Percentiles rank a stretch among this genome's conserved stretches.
Evolutionary conservation across 2,329 filamentous ascomycete species (phyloP).

Genomic region (Daldinia eschscholtzii): DNA sequence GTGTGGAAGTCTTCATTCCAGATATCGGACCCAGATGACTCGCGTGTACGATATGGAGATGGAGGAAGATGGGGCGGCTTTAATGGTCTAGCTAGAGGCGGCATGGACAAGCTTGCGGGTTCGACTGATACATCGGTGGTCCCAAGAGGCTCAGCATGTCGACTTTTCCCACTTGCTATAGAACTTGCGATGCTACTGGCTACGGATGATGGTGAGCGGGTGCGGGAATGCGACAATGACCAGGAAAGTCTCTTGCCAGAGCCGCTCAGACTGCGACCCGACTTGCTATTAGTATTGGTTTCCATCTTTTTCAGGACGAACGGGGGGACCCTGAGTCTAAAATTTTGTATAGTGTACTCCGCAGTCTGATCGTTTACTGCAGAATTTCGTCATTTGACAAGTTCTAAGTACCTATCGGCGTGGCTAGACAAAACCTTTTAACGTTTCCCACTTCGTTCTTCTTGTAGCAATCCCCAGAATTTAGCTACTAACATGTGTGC

Average conservation of each 20-base stretch:
- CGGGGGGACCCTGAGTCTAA: conserved; percentile 15
- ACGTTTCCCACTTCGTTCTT: conserved; percentile 15
- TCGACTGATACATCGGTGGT: conserved; percentile 69
- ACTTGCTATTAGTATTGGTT: conserved; percentile 29
- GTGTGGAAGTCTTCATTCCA: conserved; percentile 56
- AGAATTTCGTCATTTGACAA: conserved; percentile 36
- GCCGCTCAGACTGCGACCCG: conserved; percentile 30
- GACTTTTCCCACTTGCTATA: conserved; percentile 64
- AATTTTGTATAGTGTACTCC: conserved; percentile 26
- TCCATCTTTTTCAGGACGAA: conserved; percentile 27
- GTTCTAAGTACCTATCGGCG: conserved; percentile 21
- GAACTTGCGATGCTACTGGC: conserved; percentile 50
- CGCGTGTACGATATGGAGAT: conserved; percentile 58
- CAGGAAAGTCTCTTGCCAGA: conserved; percentile 44
- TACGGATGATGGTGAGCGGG: conserved; percentile 58
- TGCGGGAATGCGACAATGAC: conserved; percentile 53
- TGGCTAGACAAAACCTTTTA: conserved; percentile 20
- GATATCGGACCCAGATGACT: conserved; percentile 58
- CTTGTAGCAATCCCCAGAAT: conserved; percentile 3
- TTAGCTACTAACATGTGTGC: conserved; percentile 14
- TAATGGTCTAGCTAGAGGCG: conserved; percentile 63
- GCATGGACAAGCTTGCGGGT: conserved; percentile 74
- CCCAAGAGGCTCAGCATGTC: conserved; percentile 68
- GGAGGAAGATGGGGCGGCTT: conserved; percentile 57
- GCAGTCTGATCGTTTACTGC: conserved; percentile 17